phyloP scores from a whole-genome alignment of 2,329 filamentous ascomycete genomes.

The Calcarisporium arbuscula region DNA sequence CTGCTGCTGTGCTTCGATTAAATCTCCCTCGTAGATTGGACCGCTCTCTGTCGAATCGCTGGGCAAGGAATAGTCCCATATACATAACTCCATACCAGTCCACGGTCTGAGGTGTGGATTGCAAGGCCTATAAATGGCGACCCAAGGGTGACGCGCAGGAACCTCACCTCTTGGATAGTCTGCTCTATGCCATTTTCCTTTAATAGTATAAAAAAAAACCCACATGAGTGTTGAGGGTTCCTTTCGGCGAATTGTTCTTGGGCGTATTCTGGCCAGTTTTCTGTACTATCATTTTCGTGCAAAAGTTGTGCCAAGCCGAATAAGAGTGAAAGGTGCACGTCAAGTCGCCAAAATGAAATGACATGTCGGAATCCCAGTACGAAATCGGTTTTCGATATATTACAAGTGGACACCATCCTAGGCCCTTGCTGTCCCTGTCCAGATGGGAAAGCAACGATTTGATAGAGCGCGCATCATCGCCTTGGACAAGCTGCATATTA shows the following conservation, averaged over 20 bases:
- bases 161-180: slow-evolving; percentile 12
- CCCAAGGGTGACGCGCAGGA: slow-evolving; percentile 40
- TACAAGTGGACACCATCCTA: slow-evolving; percentile 14
- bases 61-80: slow-evolving; percentile 42
- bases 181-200: slow-evolving; percentile 26
- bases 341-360: slow-evolving; percentile 16
- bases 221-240: slow-evolving; percentile 15
- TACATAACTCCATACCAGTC: slow-evolving; percentile 39
- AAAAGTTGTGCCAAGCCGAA: slow-evolving; percentile 16
- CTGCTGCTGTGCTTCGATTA: slow-evolving; percentile 39
- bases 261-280: too few relatives aligned
- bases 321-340: slow-evolving; percentile 14
- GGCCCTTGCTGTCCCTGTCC: slow-evolving; percentile 1
- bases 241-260: neutral
- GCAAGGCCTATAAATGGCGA: slow-evolving; percentile 40
- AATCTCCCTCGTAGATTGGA: slow-evolving; percentile 22
- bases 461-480: slow-evolving; percentile 2
- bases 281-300: too few relatives aligned
- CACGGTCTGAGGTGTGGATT: slow-evolving; percentile 28
- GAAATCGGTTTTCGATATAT: slow-evolving; percentile 35
- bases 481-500: slow-evolving; percentile 2
- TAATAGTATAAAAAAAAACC: slow-evolving; percentile 47
- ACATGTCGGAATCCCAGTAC: slow-evolving; percentile 26
- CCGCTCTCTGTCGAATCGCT: slow-evolving; percentile 15
- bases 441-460: neutral